Conservation (phyloP, 371 early-diverging fungal species). For the Furculomyces boomerangus region DNA sequence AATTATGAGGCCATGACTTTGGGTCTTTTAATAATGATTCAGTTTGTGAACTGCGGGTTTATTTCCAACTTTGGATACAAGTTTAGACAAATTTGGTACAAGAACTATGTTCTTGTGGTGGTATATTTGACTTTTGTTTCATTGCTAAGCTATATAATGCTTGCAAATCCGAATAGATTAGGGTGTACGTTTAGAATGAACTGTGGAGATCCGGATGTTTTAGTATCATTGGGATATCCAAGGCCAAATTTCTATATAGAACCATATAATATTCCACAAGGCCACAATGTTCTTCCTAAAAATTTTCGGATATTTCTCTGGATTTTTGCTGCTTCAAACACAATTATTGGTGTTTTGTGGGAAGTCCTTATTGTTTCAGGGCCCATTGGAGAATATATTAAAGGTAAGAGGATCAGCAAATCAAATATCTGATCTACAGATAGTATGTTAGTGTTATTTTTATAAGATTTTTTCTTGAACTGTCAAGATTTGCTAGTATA, state of each 20-base stretch:
- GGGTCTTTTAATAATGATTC: slow-evolving; percentile 35
- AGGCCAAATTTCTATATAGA: slow-evolving; percentile 22
- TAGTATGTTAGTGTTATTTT: too few relatives aligned
- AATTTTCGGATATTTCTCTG: slow-evolving; percentile 3
- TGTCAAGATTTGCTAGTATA: too few relatives aligned
- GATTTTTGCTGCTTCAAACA: neutral
- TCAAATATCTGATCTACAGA: too few relatives aligned
- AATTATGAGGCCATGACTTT: slow-evolving; percentile 48
- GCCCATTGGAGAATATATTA: neutral
- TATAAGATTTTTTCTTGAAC: too few relatives aligned
- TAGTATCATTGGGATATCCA: slow-evolving; percentile 24
- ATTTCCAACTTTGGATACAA: slow-evolving; percentile 44
- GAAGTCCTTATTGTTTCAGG: slow-evolving; percentile 3
- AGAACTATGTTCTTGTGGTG: slow-evolving; percentile 36
- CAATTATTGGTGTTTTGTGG: slow-evolving; percentile 2
- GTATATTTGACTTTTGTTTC: slow-evolving; percentile 32
- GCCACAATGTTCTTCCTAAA: slow-evolving; percentile 41
- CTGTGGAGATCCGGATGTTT: slow-evolving; percentile 38
- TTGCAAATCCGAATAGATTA: slow-evolving; percentile 52
- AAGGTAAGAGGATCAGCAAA: too few relatives aligned
- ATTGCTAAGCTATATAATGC: slow-evolving; percentile 30
- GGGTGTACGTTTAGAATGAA: slow-evolving; percentile 54
- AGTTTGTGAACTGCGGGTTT: slow-evolving; percentile 39
- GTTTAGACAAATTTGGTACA: slow-evolving; percentile 40
- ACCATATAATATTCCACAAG: slow-evolving; percentile 31